Percentiles rank a stretch among this genome's conserved stretches.
Conservation (phyloP, 768 basidiomycete genomes). For the Lentinula boryana region DNA sequence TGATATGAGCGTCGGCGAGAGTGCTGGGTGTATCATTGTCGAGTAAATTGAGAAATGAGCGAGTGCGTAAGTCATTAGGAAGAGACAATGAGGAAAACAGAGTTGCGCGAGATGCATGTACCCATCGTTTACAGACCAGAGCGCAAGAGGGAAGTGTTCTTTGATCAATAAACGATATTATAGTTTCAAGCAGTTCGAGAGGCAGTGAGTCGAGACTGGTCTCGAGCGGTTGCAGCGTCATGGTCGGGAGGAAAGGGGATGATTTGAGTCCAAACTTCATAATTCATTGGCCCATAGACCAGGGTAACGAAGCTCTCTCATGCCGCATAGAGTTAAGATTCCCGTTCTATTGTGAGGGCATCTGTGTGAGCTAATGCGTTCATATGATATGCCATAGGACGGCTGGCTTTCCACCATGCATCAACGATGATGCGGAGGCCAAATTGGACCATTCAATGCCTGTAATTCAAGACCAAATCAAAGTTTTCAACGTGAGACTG, state of each 20-base stretch:
- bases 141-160: not conserved
- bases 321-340: too few species aligned
- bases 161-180: not conserved
- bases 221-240: not conserved
- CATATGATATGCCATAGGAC: too few species aligned
- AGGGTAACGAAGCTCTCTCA: not conserved
- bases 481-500: too few species aligned
- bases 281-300: not conserved
- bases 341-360: too few species aligned
- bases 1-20: not conserved
- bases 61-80: not conserved
- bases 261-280: not conserved
- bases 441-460: too few species aligned
- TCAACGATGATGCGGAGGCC: too few species aligned
- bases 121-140: constrained; percentile 1
- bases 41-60: constrained; percentile 3
- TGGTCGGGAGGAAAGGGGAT: not conserved
- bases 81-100: not conserved
- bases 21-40: constrained; percentile 1
- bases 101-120: not conserved
- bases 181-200: constrained; percentile 3
- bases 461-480: too few species aligned
- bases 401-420: too few species aligned
- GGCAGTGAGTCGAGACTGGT: constrained; percentile 5
- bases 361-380: too few species aligned